Conservation (phyloP, 2,329 filamentous ascomycete species). For the Akanthomyces lecanii region DNA sequence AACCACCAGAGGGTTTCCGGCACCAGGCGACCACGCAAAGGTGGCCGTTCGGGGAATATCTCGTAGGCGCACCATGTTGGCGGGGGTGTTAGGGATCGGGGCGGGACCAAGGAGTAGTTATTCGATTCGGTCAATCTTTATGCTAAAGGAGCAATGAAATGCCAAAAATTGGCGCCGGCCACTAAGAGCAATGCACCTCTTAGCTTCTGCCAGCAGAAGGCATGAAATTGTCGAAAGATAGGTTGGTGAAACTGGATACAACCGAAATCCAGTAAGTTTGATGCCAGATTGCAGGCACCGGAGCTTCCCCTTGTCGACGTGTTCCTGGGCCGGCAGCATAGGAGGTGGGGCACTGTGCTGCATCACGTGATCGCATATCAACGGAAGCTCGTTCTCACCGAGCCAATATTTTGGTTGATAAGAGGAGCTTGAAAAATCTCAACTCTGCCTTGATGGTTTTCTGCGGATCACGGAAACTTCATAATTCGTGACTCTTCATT, state of each 20-base stretch:
- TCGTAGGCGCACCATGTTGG: constrained; percentile 85
- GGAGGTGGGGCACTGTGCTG: background rate
- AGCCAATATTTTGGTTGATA: background rate
- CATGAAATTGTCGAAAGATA: constrained; percentile 21
- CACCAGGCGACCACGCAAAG: constrained; percentile 90
- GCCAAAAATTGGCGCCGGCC: constrained; percentile 22
- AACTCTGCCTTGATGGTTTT: background rate
- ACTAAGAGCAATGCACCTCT: constrained; percentile 21
- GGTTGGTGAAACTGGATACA: constrained; percentile 17
- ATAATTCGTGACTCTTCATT: constrained; percentile 42
- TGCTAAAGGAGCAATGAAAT: constrained; percentile 19
- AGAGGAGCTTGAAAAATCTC: background rate
- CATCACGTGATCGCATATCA: constrained; percentile 26
- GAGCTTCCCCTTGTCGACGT: constrained; percentile 26
- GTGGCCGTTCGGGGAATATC: constrained; percentile 95
- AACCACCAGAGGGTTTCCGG: constrained; percentile 74
- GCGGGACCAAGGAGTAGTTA: constrained; percentile 18
- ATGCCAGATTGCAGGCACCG: constrained; percentile 44
- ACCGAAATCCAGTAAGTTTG: constrained; percentile 27
- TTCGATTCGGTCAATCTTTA: constrained; percentile 20
- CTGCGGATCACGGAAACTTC: background rate
- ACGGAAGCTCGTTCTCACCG: background rate
- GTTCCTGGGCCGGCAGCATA: constrained; percentile 10
- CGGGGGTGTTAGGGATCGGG: constrained; percentile 28
- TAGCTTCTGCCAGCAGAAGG: constrained; percentile 30